phyloP scores from a whole-genome alignment of 108 stramenopile genomes.

The Asterionellopsis glacialis region DNA sequence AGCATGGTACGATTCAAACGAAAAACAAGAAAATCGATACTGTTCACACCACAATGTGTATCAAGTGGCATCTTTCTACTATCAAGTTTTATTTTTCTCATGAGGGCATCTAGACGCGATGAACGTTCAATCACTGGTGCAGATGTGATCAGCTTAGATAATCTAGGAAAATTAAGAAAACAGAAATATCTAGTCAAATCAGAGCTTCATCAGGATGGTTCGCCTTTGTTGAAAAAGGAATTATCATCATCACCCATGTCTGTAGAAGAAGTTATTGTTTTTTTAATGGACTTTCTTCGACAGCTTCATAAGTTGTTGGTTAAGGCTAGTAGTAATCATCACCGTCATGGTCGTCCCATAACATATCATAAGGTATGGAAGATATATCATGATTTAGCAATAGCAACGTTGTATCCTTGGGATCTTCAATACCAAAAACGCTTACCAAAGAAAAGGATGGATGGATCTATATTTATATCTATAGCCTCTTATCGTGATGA shows the following conservation, averaged over 20 bases:
- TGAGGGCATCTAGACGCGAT: no score
- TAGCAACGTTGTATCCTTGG: neutral
- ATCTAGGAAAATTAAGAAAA: no score
- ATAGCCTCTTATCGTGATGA: slow-evolving; percentile 90
- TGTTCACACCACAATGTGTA: no score
- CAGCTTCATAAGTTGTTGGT: neutral
- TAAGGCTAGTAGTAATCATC: neutral
- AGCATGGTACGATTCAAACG: no score
- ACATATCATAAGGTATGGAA: slow-evolving; percentile 5
- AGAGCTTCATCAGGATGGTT: no score
- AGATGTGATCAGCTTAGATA: no score
- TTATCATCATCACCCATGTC: neutral
- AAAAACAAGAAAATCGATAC: no score
- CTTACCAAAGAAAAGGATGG: slow-evolving; percentile 28
- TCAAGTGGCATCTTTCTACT: no score
- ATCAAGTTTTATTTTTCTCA: no score
- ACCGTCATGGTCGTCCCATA: neutral
- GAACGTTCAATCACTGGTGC: no score
- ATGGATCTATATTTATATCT: slow-evolving; percentile 76
- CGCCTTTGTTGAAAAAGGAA: no score
- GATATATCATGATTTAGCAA: slow-evolving; percentile 9
- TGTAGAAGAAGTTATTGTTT: neutral
- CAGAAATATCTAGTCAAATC: no score
- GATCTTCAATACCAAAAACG: slow-evolving; percentile 1
- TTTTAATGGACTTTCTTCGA: neutral